Evolutionary conservation across 176 grass and related monocot genomes (phyloP).

Genomic region (Aegilops speltoides): DNA sequence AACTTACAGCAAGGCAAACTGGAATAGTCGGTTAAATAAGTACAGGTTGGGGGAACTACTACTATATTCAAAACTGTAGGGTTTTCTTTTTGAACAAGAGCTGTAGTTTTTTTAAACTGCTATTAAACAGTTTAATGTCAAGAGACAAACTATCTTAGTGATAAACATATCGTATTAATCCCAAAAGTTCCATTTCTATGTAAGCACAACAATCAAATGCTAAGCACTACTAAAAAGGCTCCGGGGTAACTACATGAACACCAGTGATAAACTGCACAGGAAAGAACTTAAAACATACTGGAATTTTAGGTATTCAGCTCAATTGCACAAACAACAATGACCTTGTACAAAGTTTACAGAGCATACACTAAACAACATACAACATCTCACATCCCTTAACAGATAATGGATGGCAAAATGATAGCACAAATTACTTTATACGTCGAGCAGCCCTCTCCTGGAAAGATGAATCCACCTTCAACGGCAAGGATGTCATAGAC

Average conservation of each 20-base stretch:
- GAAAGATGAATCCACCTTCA: conserved; percentile 73
- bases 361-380: background rate
- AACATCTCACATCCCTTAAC: background rate
- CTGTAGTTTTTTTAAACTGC: background rate
- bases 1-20: background rate
- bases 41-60: background rate
- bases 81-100: too few relatives aligned
- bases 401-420: background rate
- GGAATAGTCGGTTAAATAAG: background rate
- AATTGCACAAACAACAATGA: background rate
- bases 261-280: background rate
- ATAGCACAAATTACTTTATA: conserved; percentile 56
- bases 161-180: background rate
- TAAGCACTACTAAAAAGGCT: background rate
- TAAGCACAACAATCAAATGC: background rate
- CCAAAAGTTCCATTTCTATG: background rate
- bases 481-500: conserved; percentile 69
- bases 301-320: background rate
- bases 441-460: conserved; percentile 75
- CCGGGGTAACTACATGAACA: background rate
- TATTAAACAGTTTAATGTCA: background rate
- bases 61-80: background rate
- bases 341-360: background rate
- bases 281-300: background rate
- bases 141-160: background rate